phyloP scores from a whole-genome alignment of 345 rosid species.

The Populus nigra region DNA sequence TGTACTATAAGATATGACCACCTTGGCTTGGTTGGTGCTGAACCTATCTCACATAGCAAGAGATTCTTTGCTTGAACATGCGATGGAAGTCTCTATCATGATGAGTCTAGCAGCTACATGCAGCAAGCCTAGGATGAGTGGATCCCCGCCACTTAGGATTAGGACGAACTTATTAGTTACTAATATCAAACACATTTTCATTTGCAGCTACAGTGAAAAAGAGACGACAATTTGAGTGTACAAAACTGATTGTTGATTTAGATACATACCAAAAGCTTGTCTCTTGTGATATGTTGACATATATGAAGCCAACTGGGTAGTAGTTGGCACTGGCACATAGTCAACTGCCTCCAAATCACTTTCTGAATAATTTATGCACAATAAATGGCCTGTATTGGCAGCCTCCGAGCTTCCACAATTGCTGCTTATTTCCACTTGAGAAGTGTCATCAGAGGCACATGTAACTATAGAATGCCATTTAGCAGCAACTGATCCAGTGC shows the following conservation, averaged over 20 bases:
- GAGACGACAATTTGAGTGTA: not conserved
- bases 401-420: slow-evolving; percentile 2
- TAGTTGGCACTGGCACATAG: slow-evolving; percentile 23
- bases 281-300: slow-evolving; percentile 31
- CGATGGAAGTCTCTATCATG: not conserved
- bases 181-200: not conserved
- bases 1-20: not conserved
- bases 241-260: not conserved
- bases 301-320: slow-evolving; percentile 15
- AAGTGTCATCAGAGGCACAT: slow-evolving; percentile 5
- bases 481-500: slow-evolving; percentile 30
- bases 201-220: not conserved
- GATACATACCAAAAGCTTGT: slow-evolving; percentile 37
- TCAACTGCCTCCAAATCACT: slow-evolving; percentile 24
- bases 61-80: not conserved
- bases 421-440: not conserved
- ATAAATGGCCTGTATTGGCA: not conserved
- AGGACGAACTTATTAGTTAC: not conserved
- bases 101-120: not conserved
- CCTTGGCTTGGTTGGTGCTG: not conserved
- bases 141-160: not conserved
- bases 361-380: slow-evolving; percentile 20
- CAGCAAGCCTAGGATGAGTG: not conserved
- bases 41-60: not conserved
- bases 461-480: slow-evolving; percentile 35